phyloP scores from a whole-genome alignment of 2,329 filamentous ascomycete genomes.

The Penicillium sp. region DNA sequence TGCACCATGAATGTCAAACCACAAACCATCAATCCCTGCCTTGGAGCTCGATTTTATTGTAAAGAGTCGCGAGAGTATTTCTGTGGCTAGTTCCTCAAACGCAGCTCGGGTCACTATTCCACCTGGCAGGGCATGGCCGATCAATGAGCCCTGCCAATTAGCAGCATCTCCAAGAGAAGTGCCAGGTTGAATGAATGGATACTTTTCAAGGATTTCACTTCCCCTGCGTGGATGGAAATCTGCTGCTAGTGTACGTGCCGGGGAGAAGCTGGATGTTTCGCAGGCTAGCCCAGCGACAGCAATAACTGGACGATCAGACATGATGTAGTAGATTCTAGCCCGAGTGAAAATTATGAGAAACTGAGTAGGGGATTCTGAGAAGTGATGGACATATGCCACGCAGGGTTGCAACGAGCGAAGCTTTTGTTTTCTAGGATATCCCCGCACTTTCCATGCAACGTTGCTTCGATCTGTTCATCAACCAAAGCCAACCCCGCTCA shows the following conservation, averaged over 20 bases:
- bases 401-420: background rate
- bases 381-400: too few species aligned
- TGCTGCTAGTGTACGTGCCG: conserved; percentile 52
- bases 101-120: conserved; percentile 52
- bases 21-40: conserved; percentile 52
- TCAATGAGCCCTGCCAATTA: conserved; percentile 56
- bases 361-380: too few species aligned
- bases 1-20: conserved; percentile 62
- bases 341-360: too few species aligned
- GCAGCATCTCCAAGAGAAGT: conserved; percentile 48
- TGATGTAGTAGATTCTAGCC: conserved; percentile 20
- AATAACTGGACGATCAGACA: conserved; percentile 50
- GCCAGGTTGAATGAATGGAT: conserved; percentile 51
- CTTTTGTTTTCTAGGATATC: background rate
- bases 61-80: conserved; percentile 47
- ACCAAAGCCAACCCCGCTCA: background rate
- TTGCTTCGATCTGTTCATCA: background rate
- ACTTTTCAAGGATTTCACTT: conserved; percentile 49
- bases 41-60: conserved; percentile 31
- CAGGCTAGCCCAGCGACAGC: conserved; percentile 58
- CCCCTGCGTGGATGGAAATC: conserved; percentile 57
- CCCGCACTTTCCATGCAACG: background rate
- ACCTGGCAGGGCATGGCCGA: conserved; percentile 57
- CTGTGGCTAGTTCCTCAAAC: conserved; percentile 51
- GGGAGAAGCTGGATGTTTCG: conserved; percentile 59